Evolutionary conservation across 805 yeast genomes (phyloP).

Genomic region (Blastobotrys attinorum): DNA sequence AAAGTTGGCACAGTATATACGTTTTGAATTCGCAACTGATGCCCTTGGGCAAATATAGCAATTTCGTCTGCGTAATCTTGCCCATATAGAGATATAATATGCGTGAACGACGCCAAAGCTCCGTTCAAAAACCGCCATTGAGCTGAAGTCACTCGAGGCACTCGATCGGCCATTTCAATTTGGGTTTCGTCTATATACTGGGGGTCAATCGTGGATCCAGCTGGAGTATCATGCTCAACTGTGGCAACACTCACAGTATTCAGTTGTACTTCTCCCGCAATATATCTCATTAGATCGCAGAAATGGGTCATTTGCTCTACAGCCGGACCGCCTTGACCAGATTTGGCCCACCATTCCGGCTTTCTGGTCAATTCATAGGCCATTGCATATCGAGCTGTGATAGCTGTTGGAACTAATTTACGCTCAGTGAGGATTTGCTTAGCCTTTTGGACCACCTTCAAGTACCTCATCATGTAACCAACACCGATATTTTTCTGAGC

Average conservation of each 20-base stretch:
- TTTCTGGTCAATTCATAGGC: conserved; percentile 13
- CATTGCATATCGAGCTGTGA: conserved; percentile 14
- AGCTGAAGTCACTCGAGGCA: conserved; percentile 16
- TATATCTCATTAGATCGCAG: conserved; percentile 15
- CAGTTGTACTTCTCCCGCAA: conserved; percentile 16
- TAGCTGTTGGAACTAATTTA: conserved; percentile 11
- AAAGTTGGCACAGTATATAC: conserved; percentile 15
- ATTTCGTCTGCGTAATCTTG: conserved; percentile 14
- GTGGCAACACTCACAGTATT: conserved; percentile 12
- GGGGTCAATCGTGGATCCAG: conserved; percentile 12
- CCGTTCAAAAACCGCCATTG: conserved; percentile 16
- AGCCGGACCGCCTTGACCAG: conserved; percentile 18
- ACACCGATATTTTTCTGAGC: conserved; percentile 10
- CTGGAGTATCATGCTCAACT: conserved; percentile 13
- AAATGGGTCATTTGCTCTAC: conserved; percentile 20
- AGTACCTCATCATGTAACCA: conserved; percentile 19
- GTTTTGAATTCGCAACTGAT: conserved; percentile 16
- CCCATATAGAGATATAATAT: conserved; percentile 16
- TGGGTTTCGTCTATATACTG: conserved; percentile 13
- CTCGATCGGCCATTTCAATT: conserved; percentile 13
- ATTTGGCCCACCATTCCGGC: conserved; percentile 17
- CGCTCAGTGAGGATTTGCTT: conserved; percentile 13
- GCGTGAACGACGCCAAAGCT: conserved; percentile 16
- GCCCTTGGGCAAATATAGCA: conserved; percentile 17
- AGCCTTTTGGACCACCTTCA: conserved; percentile 17